phyloP scores from a whole-genome alignment of 2,329 filamentous ascomycete genomes.

The Reticulascus tulasneorum region DNA sequence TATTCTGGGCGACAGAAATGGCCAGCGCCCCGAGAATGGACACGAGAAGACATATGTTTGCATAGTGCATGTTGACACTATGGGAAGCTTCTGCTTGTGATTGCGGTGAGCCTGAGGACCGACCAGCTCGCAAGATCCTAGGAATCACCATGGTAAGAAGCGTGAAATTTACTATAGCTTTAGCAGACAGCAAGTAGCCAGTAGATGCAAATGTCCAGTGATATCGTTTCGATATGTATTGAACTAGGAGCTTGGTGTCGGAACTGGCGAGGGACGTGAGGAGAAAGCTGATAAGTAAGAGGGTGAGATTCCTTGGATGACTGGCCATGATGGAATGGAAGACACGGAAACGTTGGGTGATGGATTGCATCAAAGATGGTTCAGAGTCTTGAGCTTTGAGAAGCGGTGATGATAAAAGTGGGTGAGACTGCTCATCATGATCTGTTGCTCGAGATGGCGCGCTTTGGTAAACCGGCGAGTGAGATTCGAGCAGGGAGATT shows the following conservation, averaged over 20 bases:
- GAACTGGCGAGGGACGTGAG: conserved; percentile 46
- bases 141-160: conserved; percentile 40
- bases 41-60: conserved; percentile 31
- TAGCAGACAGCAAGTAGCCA: conserved; percentile 44
- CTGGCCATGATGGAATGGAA: conserved; percentile 29
- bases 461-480: no score
- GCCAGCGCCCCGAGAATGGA: conserved; percentile 33
- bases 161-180: conserved; percentile 44
- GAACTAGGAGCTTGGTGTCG: conserved; percentile 45
- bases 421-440: conserved; percentile 28
- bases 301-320: conserved; percentile 36
- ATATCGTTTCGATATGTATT: conserved; percentile 48
- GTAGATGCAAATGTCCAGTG: conserved; percentile 41
- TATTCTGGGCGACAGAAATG: conserved; percentile 33
- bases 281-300: conserved; percentile 41
- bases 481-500: conserved; percentile 15
- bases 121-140: conserved; percentile 22
- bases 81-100: conserved; percentile 21
- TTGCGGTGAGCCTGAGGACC: conserved; percentile 10
- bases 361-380: conserved; percentile 6
- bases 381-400: conserved; percentile 29
- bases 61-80: conserved; percentile 27
- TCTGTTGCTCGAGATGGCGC: neutral
- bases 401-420: conserved; percentile 33
- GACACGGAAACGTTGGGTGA: conserved; percentile 17